Percentiles rank a stretch among this genome's conserved stretches.
These are phyloP conservation scores for Fusarium sp. DNA, from an alignment of 2,329 filamentous ascomycete species.

Conservation along the genomic window DNA sequence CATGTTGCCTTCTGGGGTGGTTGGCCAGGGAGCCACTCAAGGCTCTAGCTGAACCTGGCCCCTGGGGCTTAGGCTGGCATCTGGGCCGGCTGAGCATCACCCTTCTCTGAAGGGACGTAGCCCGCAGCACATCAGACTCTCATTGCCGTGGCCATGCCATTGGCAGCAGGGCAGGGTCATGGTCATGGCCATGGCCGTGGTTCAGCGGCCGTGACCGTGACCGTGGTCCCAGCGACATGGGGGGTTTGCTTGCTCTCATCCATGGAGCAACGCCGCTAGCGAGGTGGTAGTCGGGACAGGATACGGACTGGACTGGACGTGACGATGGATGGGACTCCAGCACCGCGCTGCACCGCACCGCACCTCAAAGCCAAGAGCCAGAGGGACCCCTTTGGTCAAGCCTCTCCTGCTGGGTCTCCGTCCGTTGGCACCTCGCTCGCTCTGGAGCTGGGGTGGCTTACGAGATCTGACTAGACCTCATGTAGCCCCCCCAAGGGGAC, in stretches of 20 bases:
- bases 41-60: constrained; percentile 12
- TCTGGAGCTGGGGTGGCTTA: constrained; percentile 26
- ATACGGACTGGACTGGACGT: constrained; percentile 25
- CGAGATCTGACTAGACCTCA: constrained; percentile 41
- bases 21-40: constrained; percentile 10
- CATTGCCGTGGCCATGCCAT: constrained; percentile 6
- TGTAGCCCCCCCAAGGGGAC: constrained; percentile 17
- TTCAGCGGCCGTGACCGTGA: constrained; percentile 14
- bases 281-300: constrained; percentile 35
- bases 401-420: neutral
- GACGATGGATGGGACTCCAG: constrained; percentile 27
- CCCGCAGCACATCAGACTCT: neutral
- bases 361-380: constrained; percentile 7
- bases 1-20: constrained; percentile 11
- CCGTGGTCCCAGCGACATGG: constrained; percentile 22
- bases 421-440: constrained; percentile 10
- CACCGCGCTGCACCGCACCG: constrained; percentile 6
- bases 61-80: constrained; percentile 10
- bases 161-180: constrained; percentile 10
- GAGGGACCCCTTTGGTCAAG: constrained; percentile 4
- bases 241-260: constrained; percentile 16
- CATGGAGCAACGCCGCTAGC: constrained; percentile 31
- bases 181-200: constrained; percentile 11
- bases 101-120: neutral
- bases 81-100: constrained; percentile 37